These are phyloP conservation scores for Oryza rufipogon DNA, from an alignment of 176 grass and related monocot species.

Conservation along the genomic window DNA sequence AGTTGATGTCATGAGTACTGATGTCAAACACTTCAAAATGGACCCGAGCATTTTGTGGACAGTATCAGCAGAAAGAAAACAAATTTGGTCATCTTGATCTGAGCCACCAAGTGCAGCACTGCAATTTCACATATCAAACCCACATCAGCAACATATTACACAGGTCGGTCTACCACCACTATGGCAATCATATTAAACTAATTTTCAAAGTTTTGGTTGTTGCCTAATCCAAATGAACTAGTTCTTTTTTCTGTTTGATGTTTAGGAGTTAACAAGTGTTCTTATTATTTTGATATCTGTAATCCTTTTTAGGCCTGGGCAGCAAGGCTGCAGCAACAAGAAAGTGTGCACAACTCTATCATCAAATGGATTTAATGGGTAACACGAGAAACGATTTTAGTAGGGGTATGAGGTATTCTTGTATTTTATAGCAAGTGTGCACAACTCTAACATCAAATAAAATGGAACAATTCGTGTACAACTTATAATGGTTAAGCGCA, in stretches of 20 bases:
- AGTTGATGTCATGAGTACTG: constrained; percentile 49
- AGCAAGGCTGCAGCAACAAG: neutral
- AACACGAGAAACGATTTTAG: neutral
- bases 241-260: neutral
- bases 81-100: constrained; percentile 63
- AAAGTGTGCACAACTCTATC: neutral
- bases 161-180: neutral
- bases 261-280: neutral
- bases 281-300: neutral
- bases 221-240: constrained; percentile 13
- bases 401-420: neutral
- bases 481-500: neutral
- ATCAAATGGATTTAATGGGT: neutral
- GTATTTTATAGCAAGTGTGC: neutral
- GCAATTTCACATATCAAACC: constrained; percentile 41
- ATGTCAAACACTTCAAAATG: constrained; percentile 67
- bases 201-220: neutral
- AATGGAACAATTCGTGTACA: neutral
- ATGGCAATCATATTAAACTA: constrained; percentile 10
- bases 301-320: neutral
- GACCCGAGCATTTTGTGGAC: constrained; percentile 44
- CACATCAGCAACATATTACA: neutral
- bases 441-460: neutral
- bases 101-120: constrained; percentile 89
- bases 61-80: constrained; percentile 75